Evolutionary conservation across 148 eudicot genomes (phyloP).

Genomic region (Rhododendron vialii): DNA sequence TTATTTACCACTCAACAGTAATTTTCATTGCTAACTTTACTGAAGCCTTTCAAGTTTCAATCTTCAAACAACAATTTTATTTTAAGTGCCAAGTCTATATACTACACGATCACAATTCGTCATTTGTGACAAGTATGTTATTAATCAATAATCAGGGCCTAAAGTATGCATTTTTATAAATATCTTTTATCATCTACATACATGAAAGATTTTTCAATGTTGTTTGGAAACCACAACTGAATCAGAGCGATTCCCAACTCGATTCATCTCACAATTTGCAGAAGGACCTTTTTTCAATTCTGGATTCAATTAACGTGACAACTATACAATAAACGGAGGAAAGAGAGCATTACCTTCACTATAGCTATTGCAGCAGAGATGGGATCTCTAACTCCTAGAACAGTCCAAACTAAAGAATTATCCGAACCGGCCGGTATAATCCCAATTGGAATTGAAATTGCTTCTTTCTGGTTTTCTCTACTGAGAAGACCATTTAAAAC

Average conservation of each 20-base stretch:
- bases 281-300: neutral
- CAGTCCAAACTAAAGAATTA: slow-evolving; percentile 98
- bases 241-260: neutral
- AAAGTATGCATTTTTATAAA: neutral
- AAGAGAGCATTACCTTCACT: slow-evolving; percentile 57
- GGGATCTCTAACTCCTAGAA: slow-evolving; percentile 95
- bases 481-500: slow-evolving; percentile 83
- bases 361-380: slow-evolving; percentile 92
- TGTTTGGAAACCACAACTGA: neutral
- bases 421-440: slow-evolving; percentile 99
- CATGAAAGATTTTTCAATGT: neutral
- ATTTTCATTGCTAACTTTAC: neutral
- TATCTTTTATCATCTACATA: neutral
- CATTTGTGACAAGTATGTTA: neutral
- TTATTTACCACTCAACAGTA: neutral
- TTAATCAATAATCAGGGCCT: neutral
- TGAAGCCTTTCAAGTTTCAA: neutral
- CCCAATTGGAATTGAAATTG: slow-evolving; percentile 89
- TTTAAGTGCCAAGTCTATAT: neutral
- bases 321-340: neutral
- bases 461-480: slow-evolving; percentile 87
- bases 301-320: neutral
- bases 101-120: neutral
- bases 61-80: neutral
- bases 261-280: neutral